A percentile compares a stretch with the other conserved stretches of the same genome.
These are phyloP conservation scores for Elsinoe necatrix DNA, from an alignment of 2,329 filamentous ascomycete genomes.

Conservation along the genomic window DNA sequence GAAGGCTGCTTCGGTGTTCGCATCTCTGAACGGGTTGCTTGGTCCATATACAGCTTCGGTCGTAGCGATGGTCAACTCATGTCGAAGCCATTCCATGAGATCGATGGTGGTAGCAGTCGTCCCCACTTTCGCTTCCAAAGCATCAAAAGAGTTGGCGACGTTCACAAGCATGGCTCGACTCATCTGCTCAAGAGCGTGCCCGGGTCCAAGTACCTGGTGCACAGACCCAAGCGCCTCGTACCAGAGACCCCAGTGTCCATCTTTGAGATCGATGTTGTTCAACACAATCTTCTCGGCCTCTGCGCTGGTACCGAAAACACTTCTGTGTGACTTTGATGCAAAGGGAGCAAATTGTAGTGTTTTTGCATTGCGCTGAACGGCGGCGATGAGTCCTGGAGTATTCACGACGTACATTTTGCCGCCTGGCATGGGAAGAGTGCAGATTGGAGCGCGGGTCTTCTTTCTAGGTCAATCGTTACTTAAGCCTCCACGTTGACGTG, in stretches of 20 bases:
- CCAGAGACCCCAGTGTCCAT: background rate
- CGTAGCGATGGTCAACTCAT: too few relatives aligned
- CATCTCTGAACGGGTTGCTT: too few relatives aligned
- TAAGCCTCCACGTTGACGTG: too few relatives aligned
- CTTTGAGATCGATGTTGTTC: slow-evolving; percentile 17
- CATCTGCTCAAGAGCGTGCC: slow-evolving; percentile 26
- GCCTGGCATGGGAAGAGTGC: slow-evolving; percentile 39
- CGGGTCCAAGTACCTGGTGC: slow-evolving; percentile 27
- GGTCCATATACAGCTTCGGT: too few relatives aligned
- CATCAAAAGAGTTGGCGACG: too few relatives aligned
- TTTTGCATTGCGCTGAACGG: slow-evolving; percentile 34
- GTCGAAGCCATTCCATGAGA: too few relatives aligned
- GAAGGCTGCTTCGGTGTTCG: too few relatives aligned
- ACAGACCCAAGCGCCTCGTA: slow-evolving; percentile 23
- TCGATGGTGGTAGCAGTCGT: too few relatives aligned
- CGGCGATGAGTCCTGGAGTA: slow-evolving; percentile 33
- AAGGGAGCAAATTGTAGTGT: slow-evolving; percentile 39
- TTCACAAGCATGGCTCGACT: too few relatives aligned
- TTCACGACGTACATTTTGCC: slow-evolving; percentile 40
- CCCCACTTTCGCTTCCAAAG: too few relatives aligned
- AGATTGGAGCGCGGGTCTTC: slow-evolving; percentile 30
- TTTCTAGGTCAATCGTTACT: slow-evolving; percentile 17
- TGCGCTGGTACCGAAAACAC: slow-evolving; percentile 32
- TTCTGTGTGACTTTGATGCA: slow-evolving; percentile 32
- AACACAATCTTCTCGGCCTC: slow-evolving; percentile 26